phyloP scores from a whole-genome alignment of 345 rosid genomes.

The Brassica cretica region DNA sequence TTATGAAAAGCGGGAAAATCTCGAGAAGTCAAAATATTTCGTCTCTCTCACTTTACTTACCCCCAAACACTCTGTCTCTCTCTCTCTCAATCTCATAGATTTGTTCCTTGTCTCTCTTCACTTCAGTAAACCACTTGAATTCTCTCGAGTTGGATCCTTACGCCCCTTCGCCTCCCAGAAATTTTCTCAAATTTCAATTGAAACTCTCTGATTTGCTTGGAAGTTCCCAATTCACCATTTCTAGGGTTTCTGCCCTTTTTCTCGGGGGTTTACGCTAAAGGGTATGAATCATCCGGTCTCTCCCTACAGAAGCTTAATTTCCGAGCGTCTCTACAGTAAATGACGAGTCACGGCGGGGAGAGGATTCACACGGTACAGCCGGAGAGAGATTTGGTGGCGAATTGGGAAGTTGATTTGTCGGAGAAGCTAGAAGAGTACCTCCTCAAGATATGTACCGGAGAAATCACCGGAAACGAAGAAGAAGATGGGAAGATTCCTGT shows the following conservation, averaged over 20 bases:
- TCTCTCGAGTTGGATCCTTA: not conserved
- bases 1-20: constrained; percentile 38
- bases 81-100: not conserved
- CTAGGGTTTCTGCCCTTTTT: constrained; percentile 30
- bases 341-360: constrained; percentile 44
- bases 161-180: not conserved
- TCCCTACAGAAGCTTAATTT: not conserved
- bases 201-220: not conserved
- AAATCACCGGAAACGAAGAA: constrained; percentile 54
- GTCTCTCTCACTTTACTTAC: not conserved
- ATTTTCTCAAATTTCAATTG: not conserved
- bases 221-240: constrained; percentile 2
- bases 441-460: constrained; percentile 82
- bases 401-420: constrained; percentile 91
- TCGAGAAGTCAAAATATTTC: constrained; percentile 13
- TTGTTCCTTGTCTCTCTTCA: not conserved
- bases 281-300: constrained; percentile 25
- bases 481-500: constrained; percentile 48
- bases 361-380: constrained; percentile 71
- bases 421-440: constrained; percentile 87
- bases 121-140: constrained; percentile 1
- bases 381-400: constrained; percentile 83
- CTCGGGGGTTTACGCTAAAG: not conserved
- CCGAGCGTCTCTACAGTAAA: constrained; percentile 8
- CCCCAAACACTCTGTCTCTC: not conserved